These are phyloP conservation scores for Fraxinus platypoda DNA, from an alignment of 305 asterid genomes.

Conservation along the genomic window DNA sequence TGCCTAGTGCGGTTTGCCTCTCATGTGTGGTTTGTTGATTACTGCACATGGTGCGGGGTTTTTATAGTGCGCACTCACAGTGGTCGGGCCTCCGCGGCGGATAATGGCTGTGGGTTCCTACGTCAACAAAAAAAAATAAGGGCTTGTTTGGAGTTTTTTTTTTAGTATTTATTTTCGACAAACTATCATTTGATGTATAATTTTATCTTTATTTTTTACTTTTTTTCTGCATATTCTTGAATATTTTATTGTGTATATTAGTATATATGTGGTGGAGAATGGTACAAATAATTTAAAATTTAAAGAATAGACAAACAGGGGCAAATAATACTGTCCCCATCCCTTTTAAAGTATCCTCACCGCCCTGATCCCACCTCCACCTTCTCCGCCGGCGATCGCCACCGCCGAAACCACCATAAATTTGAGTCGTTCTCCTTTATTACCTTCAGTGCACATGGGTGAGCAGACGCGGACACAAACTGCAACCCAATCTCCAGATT, in stretches of 20 bases:
- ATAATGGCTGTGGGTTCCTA: too few species aligned
- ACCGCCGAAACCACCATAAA: slow-evolving; percentile 4
- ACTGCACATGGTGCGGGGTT: too few species aligned
- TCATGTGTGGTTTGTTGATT: too few species aligned
- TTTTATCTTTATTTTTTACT: too few species aligned
- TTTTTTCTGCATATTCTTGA: too few species aligned
- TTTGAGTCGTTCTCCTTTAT: neutral
- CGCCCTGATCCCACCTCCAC: neutral
- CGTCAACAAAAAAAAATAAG: too few species aligned
- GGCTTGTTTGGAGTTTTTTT: neutral
- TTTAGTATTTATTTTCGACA: neutral
- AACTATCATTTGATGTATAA: neutral
- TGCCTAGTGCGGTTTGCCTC: too few species aligned
- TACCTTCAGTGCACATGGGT: slow-evolving; percentile 32
- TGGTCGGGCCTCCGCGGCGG: too few species aligned
- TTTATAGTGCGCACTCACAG: too few species aligned
- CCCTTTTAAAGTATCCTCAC: neutral
- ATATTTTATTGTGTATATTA: too few species aligned
- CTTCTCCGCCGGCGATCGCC: neutral
- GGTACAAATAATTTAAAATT: too few species aligned
- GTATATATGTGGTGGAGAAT: too few species aligned
- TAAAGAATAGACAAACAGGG: neutral
- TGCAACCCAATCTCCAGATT: slow-evolving; percentile 23
- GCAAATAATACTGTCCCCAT: neutral
- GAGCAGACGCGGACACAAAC: slow-evolving; percentile 34